Evolutionary conservation across 495 filamentous ascomycete species (phyloP).

Genomic region (Extremus antarcticus): DNA sequence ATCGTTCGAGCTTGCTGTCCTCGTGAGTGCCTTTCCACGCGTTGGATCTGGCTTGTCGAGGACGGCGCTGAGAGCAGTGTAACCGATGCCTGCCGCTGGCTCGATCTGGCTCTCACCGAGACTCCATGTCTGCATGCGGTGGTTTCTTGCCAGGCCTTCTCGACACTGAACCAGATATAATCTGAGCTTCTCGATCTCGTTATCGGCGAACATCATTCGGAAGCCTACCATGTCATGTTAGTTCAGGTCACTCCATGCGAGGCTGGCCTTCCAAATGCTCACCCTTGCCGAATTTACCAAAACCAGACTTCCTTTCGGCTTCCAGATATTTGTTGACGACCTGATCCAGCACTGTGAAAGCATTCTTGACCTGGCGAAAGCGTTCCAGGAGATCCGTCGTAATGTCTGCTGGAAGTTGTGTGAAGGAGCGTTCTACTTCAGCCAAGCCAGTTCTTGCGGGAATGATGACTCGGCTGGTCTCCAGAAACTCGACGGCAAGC

Average conservation of each 20-base stretch:
- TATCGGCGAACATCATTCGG: slow-evolving; percentile 39
- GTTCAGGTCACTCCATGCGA: too few relatives aligned
- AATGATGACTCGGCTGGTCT: slow-evolving; percentile 41
- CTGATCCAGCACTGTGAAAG: slow-evolving; percentile 42
- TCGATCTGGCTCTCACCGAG: slow-evolving; percentile 34
- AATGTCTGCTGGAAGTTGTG: slow-evolving; percentile 35
- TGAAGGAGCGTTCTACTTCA: slow-evolving; percentile 30
- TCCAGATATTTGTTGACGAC: slow-evolving; percentile 39
- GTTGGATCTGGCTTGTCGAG: slow-evolving; percentile 30
- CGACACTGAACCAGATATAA: slow-evolving; percentile 26
- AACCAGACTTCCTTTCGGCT: slow-evolving; percentile 38
- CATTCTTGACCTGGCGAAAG: slow-evolving; percentile 34
- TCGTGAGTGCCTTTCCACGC: not conserved
- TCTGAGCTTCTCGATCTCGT: slow-evolving; percentile 36
- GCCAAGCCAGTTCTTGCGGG: slow-evolving; percentile 41
- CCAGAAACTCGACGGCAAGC: slow-evolving; percentile 42
- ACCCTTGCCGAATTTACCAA: slow-evolving; percentile 27
- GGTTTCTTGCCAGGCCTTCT: slow-evolving; percentile 35
- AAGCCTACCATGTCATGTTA: too few relatives aligned
- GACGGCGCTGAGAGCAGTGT: slow-evolving; percentile 38
- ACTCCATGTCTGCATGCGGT: slow-evolving; percentile 38
- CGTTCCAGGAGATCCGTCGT: slow-evolving; percentile 41
- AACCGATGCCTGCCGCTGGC: slow-evolving; percentile 36
- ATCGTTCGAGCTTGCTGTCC: not conserved
- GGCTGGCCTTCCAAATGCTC: too few relatives aligned